phyloP scores from a whole-genome alignment of 1,284 basidiomycete species.

The Puccinia hordei region DNA sequence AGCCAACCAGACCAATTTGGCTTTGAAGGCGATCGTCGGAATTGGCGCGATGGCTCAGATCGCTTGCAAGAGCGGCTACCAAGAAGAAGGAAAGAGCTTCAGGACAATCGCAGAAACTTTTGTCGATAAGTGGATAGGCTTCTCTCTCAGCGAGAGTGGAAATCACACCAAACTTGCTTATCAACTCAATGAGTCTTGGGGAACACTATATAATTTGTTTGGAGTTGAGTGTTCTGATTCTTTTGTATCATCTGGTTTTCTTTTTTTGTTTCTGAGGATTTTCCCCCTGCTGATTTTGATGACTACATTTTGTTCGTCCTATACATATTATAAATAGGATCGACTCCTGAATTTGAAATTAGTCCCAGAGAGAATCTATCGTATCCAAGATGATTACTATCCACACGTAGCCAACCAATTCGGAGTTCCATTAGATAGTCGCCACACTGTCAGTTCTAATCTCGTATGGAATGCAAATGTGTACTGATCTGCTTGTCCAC shows the following conservation, averaged over 20 bases:
- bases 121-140: constrained; percentile 55
- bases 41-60: constrained; percentile 58
- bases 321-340: constrained; percentile 57
- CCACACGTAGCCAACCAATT: constrained; percentile 55
- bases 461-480: not conserved
- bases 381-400: constrained; percentile 58
- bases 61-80: constrained; percentile 54
- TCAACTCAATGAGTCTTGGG: constrained; percentile 58
- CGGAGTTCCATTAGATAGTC: constrained; percentile 59
- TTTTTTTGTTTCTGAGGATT: not conserved
- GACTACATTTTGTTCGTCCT: constrained; percentile 51
- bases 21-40: constrained; percentile 58
- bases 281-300: not conserved
- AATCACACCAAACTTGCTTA: constrained; percentile 59
- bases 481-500: not conserved
- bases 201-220: constrained; percentile 58
- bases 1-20: constrained; percentile 58
- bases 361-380: constrained; percentile 58
- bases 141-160: constrained; percentile 49
- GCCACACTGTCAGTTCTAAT: constrained; percentile 57
- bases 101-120: constrained; percentile 55
- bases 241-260: constrained; percentile 51
- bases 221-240: constrained; percentile 53
- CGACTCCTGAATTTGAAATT: constrained; percentile 58
- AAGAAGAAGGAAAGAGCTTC: constrained; percentile 55